Evolutionary conservation across 2,329 filamentous ascomycete genomes (phyloP).

Genomic region (Colletotrichum godetiae): DNA sequence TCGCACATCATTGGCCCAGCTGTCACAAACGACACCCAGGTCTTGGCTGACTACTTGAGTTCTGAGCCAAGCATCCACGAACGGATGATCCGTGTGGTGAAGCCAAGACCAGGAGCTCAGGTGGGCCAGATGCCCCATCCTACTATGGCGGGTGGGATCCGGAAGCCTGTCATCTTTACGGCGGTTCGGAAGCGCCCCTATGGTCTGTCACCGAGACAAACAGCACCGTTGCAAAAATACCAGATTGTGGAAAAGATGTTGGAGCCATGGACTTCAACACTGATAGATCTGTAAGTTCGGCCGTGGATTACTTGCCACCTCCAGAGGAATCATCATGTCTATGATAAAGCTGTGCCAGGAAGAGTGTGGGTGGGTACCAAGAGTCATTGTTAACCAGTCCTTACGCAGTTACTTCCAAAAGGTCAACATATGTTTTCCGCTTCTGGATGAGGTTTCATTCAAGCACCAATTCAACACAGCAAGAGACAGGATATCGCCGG

Average conservation of each 20-base stretch:
- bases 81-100: slow-evolving; percentile 41
- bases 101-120: slow-evolving; percentile 20
- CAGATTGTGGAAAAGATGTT: slow-evolving; percentile 69
- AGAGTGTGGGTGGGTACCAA: background rate
- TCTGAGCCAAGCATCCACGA: slow-evolving; percentile 39
- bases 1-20: slow-evolving; percentile 70
- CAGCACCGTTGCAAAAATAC: slow-evolving; percentile 57
- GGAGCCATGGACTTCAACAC: slow-evolving; percentile 62
- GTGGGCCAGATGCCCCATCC: slow-evolving; percentile 13
- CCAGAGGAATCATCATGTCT: too few relatives aligned
- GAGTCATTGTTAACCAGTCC: background rate
- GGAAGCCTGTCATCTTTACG: slow-evolving; percentile 57
- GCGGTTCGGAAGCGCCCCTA: slow-evolving; percentile 58
- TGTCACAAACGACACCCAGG: slow-evolving; percentile 68
- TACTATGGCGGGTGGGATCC: slow-evolving; percentile 13
- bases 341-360: background rate
- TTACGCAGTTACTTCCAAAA: slow-evolving; percentile 61
- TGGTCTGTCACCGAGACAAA: slow-evolving; percentile 50
- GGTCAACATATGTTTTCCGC: slow-evolving; percentile 69
- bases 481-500: slow-evolving; percentile 63
- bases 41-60: slow-evolving; percentile 69
- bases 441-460: slow-evolving; percentile 68
- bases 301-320: too few relatives aligned
- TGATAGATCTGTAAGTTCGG: slow-evolving; percentile 58
- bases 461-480: slow-evolving; percentile 57